Conservation (phyloP, 2,329 filamentous ascomycete genomes). For the Dothideomycetidae sp. region DNA sequence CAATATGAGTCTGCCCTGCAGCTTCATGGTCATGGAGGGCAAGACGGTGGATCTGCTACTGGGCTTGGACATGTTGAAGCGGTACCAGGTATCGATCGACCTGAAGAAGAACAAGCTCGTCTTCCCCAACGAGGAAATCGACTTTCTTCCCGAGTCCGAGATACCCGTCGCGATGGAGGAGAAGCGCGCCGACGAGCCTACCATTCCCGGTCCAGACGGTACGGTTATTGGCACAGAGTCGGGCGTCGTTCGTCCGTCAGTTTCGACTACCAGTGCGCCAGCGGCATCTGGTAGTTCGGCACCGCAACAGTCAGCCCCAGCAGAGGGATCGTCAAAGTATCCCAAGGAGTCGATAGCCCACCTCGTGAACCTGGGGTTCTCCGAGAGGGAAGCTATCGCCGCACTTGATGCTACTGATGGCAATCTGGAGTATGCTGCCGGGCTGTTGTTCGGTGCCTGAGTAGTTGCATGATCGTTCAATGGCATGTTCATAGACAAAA, state of each 20-base stretch:
- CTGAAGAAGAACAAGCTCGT: constrained; percentile 69
- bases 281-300: constrained; percentile 9
- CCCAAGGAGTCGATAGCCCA: constrained; percentile 58
- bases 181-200: constrained; percentile 62
- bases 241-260: constrained; percentile 51
- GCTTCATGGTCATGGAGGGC: constrained; percentile 98
- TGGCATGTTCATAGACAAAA: no score
- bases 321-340: constrained; percentile 26
- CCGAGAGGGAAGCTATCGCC: constrained; percentile 58
- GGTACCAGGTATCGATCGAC: constrained; percentile 87
- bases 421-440: constrained; percentile 78
- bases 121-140: constrained; percentile 76
- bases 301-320: constrained; percentile 11
- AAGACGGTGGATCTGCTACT: constrained; percentile 89
- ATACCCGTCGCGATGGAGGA: constrained; percentile 75
- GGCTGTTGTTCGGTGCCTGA: constrained; percentile 46
- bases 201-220: constrained; percentile 72
- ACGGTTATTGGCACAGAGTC: constrained; percentile 74
- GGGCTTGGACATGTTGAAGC: constrained; percentile 91
- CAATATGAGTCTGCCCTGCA: constrained; percentile 72
- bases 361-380: constrained; percentile 64
- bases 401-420: constrained; percentile 72
- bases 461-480: no score
- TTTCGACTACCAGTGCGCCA: constrained; percentile 19
- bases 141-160: constrained; percentile 82